These are phyloP conservation scores for Dicorynia guianensis DNA, from an alignment of 306 rosid genomes.

Conservation along the genomic window DNA sequence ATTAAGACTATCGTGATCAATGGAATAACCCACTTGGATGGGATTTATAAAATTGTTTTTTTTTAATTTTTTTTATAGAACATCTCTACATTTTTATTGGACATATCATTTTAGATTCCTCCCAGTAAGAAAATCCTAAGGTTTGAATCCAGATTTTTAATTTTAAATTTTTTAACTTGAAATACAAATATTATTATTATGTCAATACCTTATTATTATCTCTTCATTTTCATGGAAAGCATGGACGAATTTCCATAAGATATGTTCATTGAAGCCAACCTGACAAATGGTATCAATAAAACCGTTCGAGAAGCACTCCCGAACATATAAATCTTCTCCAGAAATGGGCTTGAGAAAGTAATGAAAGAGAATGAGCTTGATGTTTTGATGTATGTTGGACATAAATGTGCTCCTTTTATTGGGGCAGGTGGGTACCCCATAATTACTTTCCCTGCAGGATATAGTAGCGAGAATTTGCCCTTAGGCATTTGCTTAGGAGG, in stretches of 20 bases:
- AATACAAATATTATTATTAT: no score
- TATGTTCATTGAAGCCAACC: not conserved
- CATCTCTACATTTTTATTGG: no score
- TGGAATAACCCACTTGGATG: no score
- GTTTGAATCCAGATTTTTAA: no score
- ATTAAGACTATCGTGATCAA: no score
- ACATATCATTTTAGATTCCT: no score
- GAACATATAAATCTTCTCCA: not conserved
- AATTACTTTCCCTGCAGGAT: slow-evolving; percentile 55
- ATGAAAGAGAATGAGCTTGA: slow-evolving; percentile 22
- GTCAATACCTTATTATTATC: no score
- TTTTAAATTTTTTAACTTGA: no score
- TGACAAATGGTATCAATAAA: slow-evolving; percentile 8
- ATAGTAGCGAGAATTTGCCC: slow-evolving; percentile 34
- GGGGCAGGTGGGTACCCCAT: slow-evolving; percentile 56
- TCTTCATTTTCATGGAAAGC: slow-evolving; percentile 2
- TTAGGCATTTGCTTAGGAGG: slow-evolving; percentile 57
- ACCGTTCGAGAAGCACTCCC: not conserved
- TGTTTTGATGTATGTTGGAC: slow-evolving; percentile 41
- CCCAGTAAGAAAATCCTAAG: no score
- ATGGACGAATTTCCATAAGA: not conserved
- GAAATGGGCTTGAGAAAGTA: slow-evolving; percentile 4
- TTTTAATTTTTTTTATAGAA: no score
- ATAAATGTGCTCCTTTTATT: slow-evolving; percentile 33
- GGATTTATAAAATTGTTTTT: no score